Base-by-base conservation (phyloP, 768 basidiomycete genomes). In the Favolaschia claudopus region DNA sequence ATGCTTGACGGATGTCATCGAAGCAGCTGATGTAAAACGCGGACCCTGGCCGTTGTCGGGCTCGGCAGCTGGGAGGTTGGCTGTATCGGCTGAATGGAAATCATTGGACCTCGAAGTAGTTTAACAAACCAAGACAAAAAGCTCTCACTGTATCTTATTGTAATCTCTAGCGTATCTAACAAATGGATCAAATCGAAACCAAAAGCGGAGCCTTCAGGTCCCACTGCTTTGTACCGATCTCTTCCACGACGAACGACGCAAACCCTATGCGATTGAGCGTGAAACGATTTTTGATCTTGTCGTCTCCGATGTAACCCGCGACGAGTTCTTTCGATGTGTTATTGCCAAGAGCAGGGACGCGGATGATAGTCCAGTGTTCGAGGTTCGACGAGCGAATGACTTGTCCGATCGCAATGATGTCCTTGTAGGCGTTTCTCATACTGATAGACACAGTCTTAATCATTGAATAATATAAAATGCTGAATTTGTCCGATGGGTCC, bases 221-320 rank as follows among this genome's bases (percentile, higher is more conserved):
- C 63, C 63, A 64, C n/a, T 60, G 25, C 34, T 54, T 53, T 7
- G 42, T 44, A 3, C 19, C 39, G 27, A 64, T 57, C 31, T 64
- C 63, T 15, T 43, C 44, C 14, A 64, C 39, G 5, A 64, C 40
- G 28, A 64, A 64, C 8, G 55, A 53, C 7, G 63, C 63, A 22
- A 60, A 64, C 33, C 63, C 63, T 13, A 44, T 20, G 1, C 63
- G 50, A 14, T 46, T 43, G 15, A 64, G 42, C 1, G 4, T 24
- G 4, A 57, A 5, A 10, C 44, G 31, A 32, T 57, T 64, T 22
- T 53, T 48, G 7, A 31, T 60, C 63, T 78, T 80, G 15, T 81
- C 82, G 62, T 92, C 90, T 3, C 91, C 90, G 6, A 89, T 73
- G 66, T 91, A 89, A 3, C 91, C 91, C 27, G 81, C 86, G 4